A percentile compares a stretch with the other conserved stretches of the same genome.
Conservation (phyloP, 371 early-diverging fungal genomes). For the Mucor piriformis region DNA sequence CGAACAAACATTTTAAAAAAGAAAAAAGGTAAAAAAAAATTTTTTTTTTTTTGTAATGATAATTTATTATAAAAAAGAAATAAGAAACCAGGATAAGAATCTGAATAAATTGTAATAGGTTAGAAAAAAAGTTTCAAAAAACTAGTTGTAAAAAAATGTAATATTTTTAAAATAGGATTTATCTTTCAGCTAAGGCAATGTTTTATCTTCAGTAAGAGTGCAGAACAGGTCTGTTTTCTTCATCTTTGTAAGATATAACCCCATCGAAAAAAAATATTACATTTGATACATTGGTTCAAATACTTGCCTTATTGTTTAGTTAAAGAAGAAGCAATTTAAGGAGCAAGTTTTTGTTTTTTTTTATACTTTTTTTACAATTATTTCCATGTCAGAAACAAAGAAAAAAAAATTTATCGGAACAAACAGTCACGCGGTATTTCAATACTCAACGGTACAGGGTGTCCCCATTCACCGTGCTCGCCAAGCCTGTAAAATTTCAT, state of each 20-base stretch:
- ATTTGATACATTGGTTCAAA: no score
- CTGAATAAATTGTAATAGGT: constrained; percentile 3
- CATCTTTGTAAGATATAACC: constrained; percentile 19
- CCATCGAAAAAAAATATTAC: constrained; percentile 5
- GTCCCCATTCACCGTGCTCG: no score
- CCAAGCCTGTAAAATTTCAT: no score
- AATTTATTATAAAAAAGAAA: constrained; percentile 10
- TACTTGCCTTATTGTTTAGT: constrained; percentile 20
- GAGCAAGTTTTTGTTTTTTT: no score
- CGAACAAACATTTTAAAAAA: constrained; percentile 2
- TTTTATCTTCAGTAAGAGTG: constrained; percentile 34
- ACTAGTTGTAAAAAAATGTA: not conserved
- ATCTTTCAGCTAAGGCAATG: constrained; percentile 27
- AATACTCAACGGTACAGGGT: no score
- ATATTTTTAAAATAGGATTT: not conserved
- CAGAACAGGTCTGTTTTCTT: constrained; percentile 40
- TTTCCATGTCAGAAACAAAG: no score
- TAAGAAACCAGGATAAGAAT: not conserved
- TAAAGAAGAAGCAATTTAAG: no score
- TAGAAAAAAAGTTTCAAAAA: constrained; percentile 1
- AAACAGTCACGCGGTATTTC: no score
- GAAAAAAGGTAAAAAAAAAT: not conserved
- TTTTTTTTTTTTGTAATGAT: constrained; percentile 2
- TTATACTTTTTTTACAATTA: no score
- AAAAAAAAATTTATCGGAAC: no score